Percentiles rank a stretch among this genome's conserved stretches.
These are phyloP conservation scores for Porcisia hertigi DNA, from an alignment of 208 protist species.

Conservation along the genomic window DNA sequence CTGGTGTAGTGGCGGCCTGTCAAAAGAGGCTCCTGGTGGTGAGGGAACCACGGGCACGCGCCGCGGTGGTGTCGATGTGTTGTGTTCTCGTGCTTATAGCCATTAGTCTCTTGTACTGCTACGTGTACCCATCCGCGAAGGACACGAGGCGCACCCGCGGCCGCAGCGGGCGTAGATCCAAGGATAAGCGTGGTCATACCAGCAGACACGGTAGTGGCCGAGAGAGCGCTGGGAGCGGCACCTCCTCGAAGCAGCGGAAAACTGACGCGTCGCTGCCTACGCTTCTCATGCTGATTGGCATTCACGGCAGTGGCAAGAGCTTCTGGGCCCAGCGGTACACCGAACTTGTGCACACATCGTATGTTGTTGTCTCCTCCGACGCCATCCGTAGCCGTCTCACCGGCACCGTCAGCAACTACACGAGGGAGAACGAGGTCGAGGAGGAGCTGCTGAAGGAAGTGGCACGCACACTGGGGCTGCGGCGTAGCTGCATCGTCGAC, in stretches of 20 bases:
- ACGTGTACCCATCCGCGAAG: background rate
- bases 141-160: conserved; percentile 16
- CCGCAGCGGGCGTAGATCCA: conserved; percentile 7
- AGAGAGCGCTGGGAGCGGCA: conserved; percentile 6
- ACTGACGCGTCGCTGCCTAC: conserved; percentile 53
- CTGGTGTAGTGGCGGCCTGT: background rate
- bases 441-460: conserved; percentile 55
- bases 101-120: conserved; percentile 14
- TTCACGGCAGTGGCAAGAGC: conserved; percentile 81
- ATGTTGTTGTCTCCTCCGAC: conserved; percentile 57
- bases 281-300: conserved; percentile 67
- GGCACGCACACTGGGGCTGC: conserved; percentile 36
- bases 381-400: conserved; percentile 42
- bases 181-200: conserved; percentile 23
- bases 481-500: conserved; percentile 71
- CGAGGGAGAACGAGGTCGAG: conserved; percentile 58
- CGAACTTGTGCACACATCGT: conserved; percentile 59
- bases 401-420: conserved; percentile 56
- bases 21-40: conserved; percentile 6
- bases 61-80: conserved; percentile 7
- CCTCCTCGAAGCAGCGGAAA: conserved; percentile 25
- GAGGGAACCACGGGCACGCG: conserved; percentile 2
- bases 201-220: conserved; percentile 1
- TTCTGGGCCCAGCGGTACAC: conserved; percentile 76
- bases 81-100: conserved; percentile 21